Percentiles rank a stretch among this genome's conserved stretches.
Conservation (phyloP, 108 stramenopile genomes). For the Aurantiochytrium sp. region DNA sequence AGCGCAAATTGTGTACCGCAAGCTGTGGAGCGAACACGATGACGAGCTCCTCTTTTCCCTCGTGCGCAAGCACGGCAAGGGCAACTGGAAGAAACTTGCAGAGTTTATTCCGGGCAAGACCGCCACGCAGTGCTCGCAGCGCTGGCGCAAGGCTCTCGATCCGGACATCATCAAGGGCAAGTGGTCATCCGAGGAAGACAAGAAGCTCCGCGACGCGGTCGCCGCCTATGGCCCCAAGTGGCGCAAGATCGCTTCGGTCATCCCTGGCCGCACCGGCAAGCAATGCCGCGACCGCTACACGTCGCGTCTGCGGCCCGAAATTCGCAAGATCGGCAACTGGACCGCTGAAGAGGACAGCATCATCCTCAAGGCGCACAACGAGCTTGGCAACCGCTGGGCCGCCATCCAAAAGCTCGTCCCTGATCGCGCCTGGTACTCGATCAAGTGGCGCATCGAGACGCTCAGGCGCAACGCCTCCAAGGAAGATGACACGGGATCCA, state of each 20-base stretch:
- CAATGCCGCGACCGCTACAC: constrained; percentile 59
- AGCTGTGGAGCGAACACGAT: not conserved
- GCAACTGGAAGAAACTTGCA: not conserved
- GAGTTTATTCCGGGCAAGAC: not conserved
- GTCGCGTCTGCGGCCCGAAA: constrained; percentile 49
- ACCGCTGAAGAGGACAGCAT: constrained; percentile 68
- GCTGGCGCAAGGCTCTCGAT: constrained; percentile 57
- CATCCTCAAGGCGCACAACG: constrained; percentile 76
- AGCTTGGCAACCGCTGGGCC: constrained; percentile 85
- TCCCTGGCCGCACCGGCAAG: constrained; percentile 45
- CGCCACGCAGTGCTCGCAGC: constrained; percentile 52
- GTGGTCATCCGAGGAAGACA: not conserved
- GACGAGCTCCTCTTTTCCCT: not conserved
- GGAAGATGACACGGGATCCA: not conserved
- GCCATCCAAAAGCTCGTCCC: constrained; percentile 88
- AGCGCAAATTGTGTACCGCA: not conserved
- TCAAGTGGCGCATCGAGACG: constrained; percentile 32
- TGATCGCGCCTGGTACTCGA: constrained; percentile 68
- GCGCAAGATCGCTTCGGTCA: not conserved
- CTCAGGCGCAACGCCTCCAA: not conserved
- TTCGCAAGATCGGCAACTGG: constrained; percentile 39
- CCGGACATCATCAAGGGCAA: constrained; percentile 46
- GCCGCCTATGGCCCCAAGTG: not conserved
- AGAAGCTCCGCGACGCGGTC: not conserved
- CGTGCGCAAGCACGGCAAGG: not conserved